Evolutionary conservation across 345 rosid genomes (phyloP), one percentile per base, ranked within the genome.

Genomic region (Draba incana): DNA sequence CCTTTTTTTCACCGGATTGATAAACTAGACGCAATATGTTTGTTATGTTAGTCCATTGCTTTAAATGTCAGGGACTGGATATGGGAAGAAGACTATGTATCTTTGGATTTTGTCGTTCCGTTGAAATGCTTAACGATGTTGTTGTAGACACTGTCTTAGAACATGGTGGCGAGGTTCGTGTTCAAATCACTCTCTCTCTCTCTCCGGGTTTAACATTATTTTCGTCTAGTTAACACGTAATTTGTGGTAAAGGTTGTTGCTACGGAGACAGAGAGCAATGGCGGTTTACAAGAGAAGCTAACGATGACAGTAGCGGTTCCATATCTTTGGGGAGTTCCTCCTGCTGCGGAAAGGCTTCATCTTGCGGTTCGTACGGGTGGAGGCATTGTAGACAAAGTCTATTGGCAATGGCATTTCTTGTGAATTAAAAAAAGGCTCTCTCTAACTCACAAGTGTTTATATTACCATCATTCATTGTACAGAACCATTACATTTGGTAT

Each of bases 51-150:
- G 39, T 57, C 37, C 20, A 45, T 12, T 65, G 37, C 62, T 3
- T 48, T 2, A 3, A 39, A 30, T 71, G 45, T 67, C 70, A 89
- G 99, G 99, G 99, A 65, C 92, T 88, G 61, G 95, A 94, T 75
- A 80, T 53, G 84, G 96, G 97, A 66, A 83, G 97, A 84, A 81
- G 92, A 74, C 85, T 94, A n/a, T 94, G 97, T 75, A 94, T 94
- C 39, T 83, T 78, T 75, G 99, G 99, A 14, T 94, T 87, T 76
- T 91, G 99, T 78, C 96, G 97, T 39, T 94, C 99, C 33, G 80
- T 91, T 76, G 97, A 94, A 80, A 94, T 91, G 99, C 87, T 94
- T 42, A 91, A 88, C 64, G 97, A 94, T 84, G 95, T 87, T 31
- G 96, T 94, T 51, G 92, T 88, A 80, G 99, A 89, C 57, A 87